Base-by-base conservation (phyloP, 345 rosid genomes). In the Brassica rapa region DNA sequence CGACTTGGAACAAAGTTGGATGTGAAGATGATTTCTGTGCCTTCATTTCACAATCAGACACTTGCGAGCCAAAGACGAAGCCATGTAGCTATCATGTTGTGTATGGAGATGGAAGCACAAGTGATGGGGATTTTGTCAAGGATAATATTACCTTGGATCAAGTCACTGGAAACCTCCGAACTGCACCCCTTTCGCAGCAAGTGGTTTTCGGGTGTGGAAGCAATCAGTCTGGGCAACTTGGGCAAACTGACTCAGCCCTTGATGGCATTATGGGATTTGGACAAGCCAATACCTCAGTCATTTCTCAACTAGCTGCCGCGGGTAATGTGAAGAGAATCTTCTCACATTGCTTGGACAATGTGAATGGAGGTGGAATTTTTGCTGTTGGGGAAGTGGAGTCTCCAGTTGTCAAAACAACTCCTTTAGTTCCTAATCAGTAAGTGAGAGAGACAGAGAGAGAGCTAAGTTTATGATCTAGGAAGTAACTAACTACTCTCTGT, bases 251-350 rank as follows among this genome's bases (percentile, higher is more conserved):
- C 37, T 88, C 87, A 65, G 98, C 98, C 69, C 85, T 95, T 77
- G 98, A 93, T 80, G 99, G 99, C 19, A 89, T 95, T 73, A 74
- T 95, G 83, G 99, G 98, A 10, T 89, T 95, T 79, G 99, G 99
- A 71, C 94, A 95, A 77, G 77, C 97, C 49, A 91, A 93, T 75
- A 84, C 97, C 62, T 95, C 99, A 35, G 61, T 93, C 82, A 77
- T 95, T 79, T 91, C 99, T 33, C 99, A 95, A 82, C 85, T 95
- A 64, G 91, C 98, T 80, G 72, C 85, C 0, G 83, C 84, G 3
- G 93, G 96, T 71, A 84, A 77, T 71, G 87, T 83, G 14, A 91
- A 86, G 85, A 87, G 76, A 82, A 53, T 78, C 32, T 95, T 95
- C 82, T 85, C 96, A 14, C 99, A 95, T 82, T 95, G 99, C 87